phyloP scores from a whole-genome alignment of 805 yeast genomes.

The Priceomyces fermenticarens region DNA sequence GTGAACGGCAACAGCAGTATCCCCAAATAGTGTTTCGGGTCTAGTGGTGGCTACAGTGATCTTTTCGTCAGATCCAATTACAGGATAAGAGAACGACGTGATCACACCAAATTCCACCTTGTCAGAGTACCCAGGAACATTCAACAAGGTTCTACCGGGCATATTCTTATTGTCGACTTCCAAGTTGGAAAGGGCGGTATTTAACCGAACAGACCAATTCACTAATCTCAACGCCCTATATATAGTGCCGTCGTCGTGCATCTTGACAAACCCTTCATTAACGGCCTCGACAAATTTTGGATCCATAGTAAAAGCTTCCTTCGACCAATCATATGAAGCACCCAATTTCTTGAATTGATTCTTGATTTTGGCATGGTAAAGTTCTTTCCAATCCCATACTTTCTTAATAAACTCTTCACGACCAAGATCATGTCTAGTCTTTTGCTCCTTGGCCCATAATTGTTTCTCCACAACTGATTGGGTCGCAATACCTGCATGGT shows the following conservation, averaged over 20 bases:
- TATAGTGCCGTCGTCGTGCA: constrained; percentile 93
- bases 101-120: constrained; percentile 94
- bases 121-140: constrained; percentile 87
- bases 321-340: constrained; percentile 94
- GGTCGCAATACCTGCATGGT: constrained; percentile 98
- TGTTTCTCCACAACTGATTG: constrained; percentile 98
- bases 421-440: constrained; percentile 93
- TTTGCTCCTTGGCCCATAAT: constrained; percentile 81
- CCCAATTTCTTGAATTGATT: constrained; percentile 83
- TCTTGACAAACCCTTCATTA: constrained; percentile 81
- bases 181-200: constrained; percentile 92
- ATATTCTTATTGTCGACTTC: constrained; percentile 94
- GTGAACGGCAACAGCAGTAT: constrained; percentile 96
- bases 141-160: constrained; percentile 73
- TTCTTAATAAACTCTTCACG: constrained; percentile 84
- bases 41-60: constrained; percentile 95
- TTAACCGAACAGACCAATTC: constrained; percentile 93
- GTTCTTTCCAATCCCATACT: constrained; percentile 99
- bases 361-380: constrained; percentile 83
- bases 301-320: constrained; percentile 91
- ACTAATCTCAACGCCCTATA: constrained; percentile 92
- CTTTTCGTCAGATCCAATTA: constrained; percentile 81
- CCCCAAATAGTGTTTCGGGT: constrained; percentile 98
- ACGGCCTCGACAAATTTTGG: constrained; percentile 79
- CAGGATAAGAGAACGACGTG: constrained; percentile 91